Evolutionary conservation across 2,329 filamentous ascomycete genomes (phyloP).

Genomic region (Cladophialophora carrionii): DNA sequence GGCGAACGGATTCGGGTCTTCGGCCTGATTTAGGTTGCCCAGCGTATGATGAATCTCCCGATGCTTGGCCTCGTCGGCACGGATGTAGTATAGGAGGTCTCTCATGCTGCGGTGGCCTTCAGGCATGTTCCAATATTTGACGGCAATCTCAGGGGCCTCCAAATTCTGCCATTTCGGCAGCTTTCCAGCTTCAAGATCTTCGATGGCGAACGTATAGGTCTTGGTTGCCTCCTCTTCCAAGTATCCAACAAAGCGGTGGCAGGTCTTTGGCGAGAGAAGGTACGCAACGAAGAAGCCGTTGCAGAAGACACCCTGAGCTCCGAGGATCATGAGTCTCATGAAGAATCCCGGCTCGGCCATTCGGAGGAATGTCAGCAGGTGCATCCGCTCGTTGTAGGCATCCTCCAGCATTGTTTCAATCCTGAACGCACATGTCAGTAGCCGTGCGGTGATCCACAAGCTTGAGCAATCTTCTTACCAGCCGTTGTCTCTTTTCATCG

Average conservation of each 20-base stretch:
- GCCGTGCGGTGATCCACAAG: background rate
- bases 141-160: constrained; percentile 80
- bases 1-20: constrained; percentile 91
- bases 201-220: constrained; percentile 88
- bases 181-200: constrained; percentile 81
- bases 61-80: constrained; percentile 87
- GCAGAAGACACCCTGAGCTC: constrained; percentile 94
- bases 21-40: constrained; percentile 79
- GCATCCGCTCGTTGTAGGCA: constrained; percentile 92
- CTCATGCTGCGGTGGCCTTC: constrained; percentile 79
- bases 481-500: constrained; percentile 90
- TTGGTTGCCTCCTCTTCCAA: constrained; percentile 96
- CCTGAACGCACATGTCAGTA: constrained; percentile 50
- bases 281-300: constrained; percentile 90
- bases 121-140: constrained; percentile 94
- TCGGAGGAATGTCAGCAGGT: constrained; percentile 88
- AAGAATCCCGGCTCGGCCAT: constrained; percentile 83
- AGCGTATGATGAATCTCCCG: constrained; percentile 96
- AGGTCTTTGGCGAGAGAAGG: constrained; percentile 80
- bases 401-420: constrained; percentile 91
- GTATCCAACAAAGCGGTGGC: constrained; percentile 94
- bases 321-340: constrained; percentile 90
- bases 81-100: constrained; percentile 84
- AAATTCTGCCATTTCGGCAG: constrained; percentile 81
- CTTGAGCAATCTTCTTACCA: constrained; percentile 56